Percentiles rank a stretch among this genome's conserved stretches.
Conservation (phyloP, 2,329 filamentous ascomycete species). For the Botryosphaeria agaves region DNA sequence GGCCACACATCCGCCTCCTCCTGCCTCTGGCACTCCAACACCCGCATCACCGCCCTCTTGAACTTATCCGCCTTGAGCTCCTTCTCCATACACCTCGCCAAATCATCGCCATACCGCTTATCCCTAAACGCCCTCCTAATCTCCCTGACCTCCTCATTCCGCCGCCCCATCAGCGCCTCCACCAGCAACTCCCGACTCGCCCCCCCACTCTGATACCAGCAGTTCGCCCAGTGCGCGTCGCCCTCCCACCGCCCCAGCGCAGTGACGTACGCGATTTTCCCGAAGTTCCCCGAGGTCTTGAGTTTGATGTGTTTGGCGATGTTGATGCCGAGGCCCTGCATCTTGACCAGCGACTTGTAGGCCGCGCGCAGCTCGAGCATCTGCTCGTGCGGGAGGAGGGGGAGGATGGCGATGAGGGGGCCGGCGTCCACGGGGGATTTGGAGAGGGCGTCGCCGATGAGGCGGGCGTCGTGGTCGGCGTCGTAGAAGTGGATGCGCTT, state of each 20-base stretch:
- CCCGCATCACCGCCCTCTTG: conserved; percentile 69
- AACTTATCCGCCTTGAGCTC: conserved; percentile 96
- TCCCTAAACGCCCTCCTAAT: conserved; percentile 86
- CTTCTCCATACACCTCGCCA: conserved; percentile 73
- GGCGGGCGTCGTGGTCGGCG: conserved; percentile 58
- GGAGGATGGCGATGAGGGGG: conserved; percentile 67
- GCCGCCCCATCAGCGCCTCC: conserved; percentile 78
- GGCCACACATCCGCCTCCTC: conserved; percentile 51
- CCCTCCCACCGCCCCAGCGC: conserved; percentile 82
- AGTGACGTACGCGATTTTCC: conserved; percentile 81
- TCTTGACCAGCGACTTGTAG: conserved; percentile 82
- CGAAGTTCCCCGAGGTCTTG: conserved; percentile 60
- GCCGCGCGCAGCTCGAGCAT: conserved; percentile 71
- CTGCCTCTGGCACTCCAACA: conserved; percentile 68
- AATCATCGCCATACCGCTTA: conserved; percentile 73
- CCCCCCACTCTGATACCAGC: conserved; percentile 84
- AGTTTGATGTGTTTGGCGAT: conserved; percentile 74
- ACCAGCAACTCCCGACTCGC: conserved; percentile 79
- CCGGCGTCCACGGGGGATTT: conserved; percentile 46
- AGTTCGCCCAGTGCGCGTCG: conserved; percentile 96
- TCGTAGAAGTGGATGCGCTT: conserved; percentile 67
- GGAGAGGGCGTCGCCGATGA: conserved; percentile 59
- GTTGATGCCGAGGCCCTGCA: conserved; percentile 65
- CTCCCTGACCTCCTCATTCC: conserved; percentile 66
- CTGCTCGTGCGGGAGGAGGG: conserved; percentile 70